Evolutionary conservation across 2,329 filamentous ascomycete species (phyloP).

Genomic region (Ceratocystis albifundus): DNA sequence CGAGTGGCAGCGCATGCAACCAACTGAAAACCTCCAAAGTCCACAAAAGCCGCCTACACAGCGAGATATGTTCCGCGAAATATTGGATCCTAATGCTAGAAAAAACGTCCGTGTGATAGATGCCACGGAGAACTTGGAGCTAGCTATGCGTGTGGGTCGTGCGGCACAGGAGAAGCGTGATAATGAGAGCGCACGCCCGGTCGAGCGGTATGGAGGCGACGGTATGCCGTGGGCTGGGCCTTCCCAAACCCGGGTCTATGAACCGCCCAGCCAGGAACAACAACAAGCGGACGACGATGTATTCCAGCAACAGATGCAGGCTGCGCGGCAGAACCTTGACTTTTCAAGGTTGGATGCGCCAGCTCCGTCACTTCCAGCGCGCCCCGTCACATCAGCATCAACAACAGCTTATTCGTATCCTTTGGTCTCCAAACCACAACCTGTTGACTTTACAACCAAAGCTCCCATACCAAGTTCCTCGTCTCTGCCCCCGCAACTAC

Average conservation of each 20-base stretch:
- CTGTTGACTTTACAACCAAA: conserved; percentile 36
- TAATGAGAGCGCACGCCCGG: conserved; percentile 37
- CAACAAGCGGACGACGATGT: conserved; percentile 31
- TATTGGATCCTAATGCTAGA: conserved; percentile 30
- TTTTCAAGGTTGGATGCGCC: conserved; percentile 24
- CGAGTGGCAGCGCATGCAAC: conserved; percentile 48
- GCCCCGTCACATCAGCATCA: conserved; percentile 14
- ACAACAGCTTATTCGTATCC: conserved; percentile 37
- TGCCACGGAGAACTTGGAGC: conserved; percentile 57
- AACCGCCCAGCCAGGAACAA: conserved; percentile 22
- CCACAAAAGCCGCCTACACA: conserved; percentile 11
- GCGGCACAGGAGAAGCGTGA: conserved; percentile 59
- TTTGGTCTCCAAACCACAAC: conserved; percentile 41
- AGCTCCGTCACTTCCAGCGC: conserved; percentile 25
- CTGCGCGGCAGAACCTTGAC: conserved; percentile 39
- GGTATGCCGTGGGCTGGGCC: conserved; percentile 36
- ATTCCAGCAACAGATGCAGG: conserved; percentile 43
- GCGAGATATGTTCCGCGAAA: conserved; percentile 24
- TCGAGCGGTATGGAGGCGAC: conserved; percentile 31
- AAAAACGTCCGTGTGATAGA: conserved; percentile 45
- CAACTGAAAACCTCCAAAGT: conserved; percentile 23
- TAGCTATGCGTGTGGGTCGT: conserved; percentile 66
- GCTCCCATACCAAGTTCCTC: conserved; percentile 22
- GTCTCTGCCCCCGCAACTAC: conserved; percentile 25
- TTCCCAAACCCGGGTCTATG: conserved; percentile 27